Evolutionary conservation across 140 eudicot genomes (phyloP), one percentile per base, ranked within the genome.

Genomic region (Oenanthe javanica): DNA sequence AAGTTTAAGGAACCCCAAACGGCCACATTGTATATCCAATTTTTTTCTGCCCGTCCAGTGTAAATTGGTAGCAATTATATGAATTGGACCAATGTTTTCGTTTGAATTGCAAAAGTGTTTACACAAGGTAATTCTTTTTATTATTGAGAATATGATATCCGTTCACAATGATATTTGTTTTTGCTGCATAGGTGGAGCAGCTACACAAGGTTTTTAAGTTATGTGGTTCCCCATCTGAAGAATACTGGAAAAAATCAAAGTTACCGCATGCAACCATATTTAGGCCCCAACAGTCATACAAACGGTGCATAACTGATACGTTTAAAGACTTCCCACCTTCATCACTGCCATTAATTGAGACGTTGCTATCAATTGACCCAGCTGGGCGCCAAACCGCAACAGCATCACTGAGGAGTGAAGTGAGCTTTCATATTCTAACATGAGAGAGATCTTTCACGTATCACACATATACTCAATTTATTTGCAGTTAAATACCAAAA

Each of bases 171-270:
- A 19, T 46, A 9, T 21, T n/a, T 46, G 50, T 61, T 42, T 59
- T 4, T 63, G 40, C n/a, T 71, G 70, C 55, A 13, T 79, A 91
- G 96, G 96, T 91, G 81, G 96, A 89, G 86, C 96, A 91, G 84
- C 89, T 91, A 79, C 96, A 91, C 76, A 91, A 87, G 82, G 89
- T 91, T 61, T 91, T 89, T 85, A 91, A 89, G 89, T 80, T 91
- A 75, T 91, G 96, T 61, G 96, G 96, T 76, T 89, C 96, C 13
- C 96, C 96, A 51, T 86, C 93, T 23, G 93, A 91, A 10, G 96
- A 91, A 50, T 91, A 89, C 69, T 91, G 94, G 96, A 91, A 86
- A 77, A 91, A 83, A 77, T 84, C 90, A 36, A 91, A 91, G 84
- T 90, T 91, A 70, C 96, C 94, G 42, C 93, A 89, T 85, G 93